phyloP scores from a whole-genome alignment of 257 asterid species.

The Lycium barbarum region DNA sequence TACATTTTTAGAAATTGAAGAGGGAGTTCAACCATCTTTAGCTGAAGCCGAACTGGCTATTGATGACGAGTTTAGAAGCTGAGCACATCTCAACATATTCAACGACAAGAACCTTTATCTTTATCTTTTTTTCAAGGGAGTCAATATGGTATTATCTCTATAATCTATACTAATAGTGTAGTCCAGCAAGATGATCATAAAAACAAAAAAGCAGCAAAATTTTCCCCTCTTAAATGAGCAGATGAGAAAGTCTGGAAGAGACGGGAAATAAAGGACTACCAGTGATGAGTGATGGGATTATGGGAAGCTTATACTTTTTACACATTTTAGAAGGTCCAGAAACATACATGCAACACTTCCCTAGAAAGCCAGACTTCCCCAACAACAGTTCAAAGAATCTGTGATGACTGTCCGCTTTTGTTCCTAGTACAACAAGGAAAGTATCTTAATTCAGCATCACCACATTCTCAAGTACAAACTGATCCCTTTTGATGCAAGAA shows the following conservation, averaged over 20 bases:
- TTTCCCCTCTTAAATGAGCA: constrained; percentile 5
- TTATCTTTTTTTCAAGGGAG: not conserved
- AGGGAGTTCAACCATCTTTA: too few species aligned
- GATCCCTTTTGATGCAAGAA: not conserved
- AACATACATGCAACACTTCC: not conserved
- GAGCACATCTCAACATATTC: not conserved
- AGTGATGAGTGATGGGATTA: not conserved
- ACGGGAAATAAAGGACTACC: not conserved
- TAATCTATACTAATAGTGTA: not conserved
- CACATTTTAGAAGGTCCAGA: constrained; percentile 3
- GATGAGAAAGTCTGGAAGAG: constrained; percentile 12
- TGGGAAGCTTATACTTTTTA: not conserved
- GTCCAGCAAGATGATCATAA: constrained; percentile 23
- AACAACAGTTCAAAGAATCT: not conserved
- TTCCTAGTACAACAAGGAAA: not conserved
- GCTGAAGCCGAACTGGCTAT: too few species aligned
- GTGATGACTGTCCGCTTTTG: not conserved
- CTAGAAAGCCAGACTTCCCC: not conserved
- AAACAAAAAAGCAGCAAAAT: not conserved
- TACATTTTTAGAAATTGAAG: too few species aligned
- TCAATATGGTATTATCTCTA: not conserved
- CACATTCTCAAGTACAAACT: not conserved
- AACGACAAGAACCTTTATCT: not conserved
- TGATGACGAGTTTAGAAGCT: too few species aligned
- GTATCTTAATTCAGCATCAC: not conserved